phyloP scores from a whole-genome alignment of 2,329 filamentous ascomycete genomes.

The Cercospora brassicicola region DNA sequence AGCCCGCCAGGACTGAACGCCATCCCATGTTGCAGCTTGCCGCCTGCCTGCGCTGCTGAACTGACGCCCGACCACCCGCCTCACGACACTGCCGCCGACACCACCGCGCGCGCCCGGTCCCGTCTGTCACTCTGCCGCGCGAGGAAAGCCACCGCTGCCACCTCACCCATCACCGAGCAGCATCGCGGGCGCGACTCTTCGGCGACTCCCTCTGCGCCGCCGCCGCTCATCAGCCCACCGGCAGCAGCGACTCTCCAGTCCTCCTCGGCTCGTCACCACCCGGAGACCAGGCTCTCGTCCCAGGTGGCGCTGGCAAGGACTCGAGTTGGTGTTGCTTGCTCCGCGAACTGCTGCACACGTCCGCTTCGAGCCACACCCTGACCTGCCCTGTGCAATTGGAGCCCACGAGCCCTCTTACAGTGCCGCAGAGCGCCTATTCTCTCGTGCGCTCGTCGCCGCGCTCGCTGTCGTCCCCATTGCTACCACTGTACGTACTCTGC shows the following conservation, averaged over 20 bases:
- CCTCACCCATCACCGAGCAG: not conserved
- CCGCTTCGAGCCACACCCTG: constrained; percentile 24
- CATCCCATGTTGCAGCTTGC: not conserved
- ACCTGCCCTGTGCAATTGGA: constrained; percentile 22
- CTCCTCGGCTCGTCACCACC: constrained; percentile 12
- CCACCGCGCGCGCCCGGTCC: not conserved
- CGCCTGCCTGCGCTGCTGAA: not conserved
- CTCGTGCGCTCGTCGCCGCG: constrained; percentile 16
- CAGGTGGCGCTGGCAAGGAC: constrained; percentile 15
- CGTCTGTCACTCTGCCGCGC: not conserved
- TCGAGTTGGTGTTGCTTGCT: constrained; percentile 20
- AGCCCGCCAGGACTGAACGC: not conserved
- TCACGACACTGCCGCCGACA: not conserved
- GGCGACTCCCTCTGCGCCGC: not conserved
- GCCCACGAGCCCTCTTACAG: constrained; percentile 28
- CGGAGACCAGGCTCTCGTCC: constrained; percentile 24
- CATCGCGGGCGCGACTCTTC: not conserved
- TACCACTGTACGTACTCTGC: constrained; percentile 8
- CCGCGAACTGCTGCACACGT: constrained; percentile 30
- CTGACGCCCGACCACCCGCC: not conserved
- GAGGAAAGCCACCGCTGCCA: not conserved
- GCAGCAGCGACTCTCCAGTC: not conserved
- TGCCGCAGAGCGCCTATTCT: constrained; percentile 19
- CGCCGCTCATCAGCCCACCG: not conserved
- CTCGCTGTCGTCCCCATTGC: constrained; percentile 4